Evolutionary conservation across 345 rosid genomes (phyloP).

Genomic region (Raphanus raphanistrum): DNA sequence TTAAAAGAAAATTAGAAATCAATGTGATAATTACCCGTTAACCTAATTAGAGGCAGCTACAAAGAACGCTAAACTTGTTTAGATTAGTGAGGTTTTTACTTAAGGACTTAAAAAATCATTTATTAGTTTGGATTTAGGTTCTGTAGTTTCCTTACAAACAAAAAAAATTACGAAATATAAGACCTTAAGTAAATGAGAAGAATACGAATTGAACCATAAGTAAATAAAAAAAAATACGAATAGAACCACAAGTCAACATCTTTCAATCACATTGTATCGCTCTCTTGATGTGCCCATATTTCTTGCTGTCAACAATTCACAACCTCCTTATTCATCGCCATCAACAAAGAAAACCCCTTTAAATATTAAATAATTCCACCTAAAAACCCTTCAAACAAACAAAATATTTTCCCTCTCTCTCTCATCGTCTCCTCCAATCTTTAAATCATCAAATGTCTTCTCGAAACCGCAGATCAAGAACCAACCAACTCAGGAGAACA

Average conservation of each 20-base stretch:
- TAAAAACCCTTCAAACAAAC: conserved; percentile 23
- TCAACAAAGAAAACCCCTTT: conserved; percentile 4
- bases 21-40: conserved; percentile 4
- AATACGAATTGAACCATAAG: conserved; percentile 4
- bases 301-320: conserved; percentile 42
- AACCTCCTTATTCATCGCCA: conserved; percentile 24
- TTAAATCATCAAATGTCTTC: conserved; percentile 28
- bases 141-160: not conserved
- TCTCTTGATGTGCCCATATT: conserved; percentile 37
- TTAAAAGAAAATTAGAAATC: not conserved
- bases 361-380: conserved; percentile 17
- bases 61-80: not conserved
- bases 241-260: conserved; percentile 28
- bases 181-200: not conserved
- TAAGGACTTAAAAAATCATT: not conserved
- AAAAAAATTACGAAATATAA: not conserved
- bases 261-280: conserved; percentile 31
- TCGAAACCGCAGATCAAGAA: conserved; percentile 16
- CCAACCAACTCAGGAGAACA: conserved; percentile 13
- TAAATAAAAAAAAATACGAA: conserved; percentile 1
- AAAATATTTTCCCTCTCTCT: conserved; percentile 4
- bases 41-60: conserved; percentile 4
- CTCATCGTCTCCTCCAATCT: not conserved
- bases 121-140: not conserved
- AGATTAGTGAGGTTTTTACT: not conserved